Base-by-base conservation (phyloP, 345 rosid species). In the Murraya paniculata region DNA sequence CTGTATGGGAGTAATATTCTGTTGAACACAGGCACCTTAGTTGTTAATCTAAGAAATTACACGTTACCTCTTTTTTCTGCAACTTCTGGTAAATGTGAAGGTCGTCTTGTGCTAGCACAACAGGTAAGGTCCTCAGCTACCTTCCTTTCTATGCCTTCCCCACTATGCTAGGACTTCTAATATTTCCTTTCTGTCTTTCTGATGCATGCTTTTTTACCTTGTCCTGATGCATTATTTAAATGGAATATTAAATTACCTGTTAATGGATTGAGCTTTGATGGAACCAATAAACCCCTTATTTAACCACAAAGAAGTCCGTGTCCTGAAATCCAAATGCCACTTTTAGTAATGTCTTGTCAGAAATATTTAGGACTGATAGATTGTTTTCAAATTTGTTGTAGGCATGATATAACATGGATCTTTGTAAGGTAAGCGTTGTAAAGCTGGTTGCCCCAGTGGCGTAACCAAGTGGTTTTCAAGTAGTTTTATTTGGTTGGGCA, bases 31-130 rank as follows among this genome's bases (percentile, higher is more conserved):
- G 91, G 94, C 74, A 84, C 87, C 38, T 84, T 96, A 74, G 86
- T 80, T 62, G 90, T 86, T 80, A 91, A 88, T 84, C 79, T 96
- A 77, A 85, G 99, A 86, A 79, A 96, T 84, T 96, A 92, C 83
- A 90, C 94, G n/a, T 86, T 80, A 73, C 99, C 99, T 73, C 91
- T 94, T 84, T 88, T 96, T 79, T 86, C 94, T 72, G 95, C 91
- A 69, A 87, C 91, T 83, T 78, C 81, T 80, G 97, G 97, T 31
- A 91, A 90, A 89, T 94, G 98, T 77, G 92, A 94, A 88, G 99
- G 98, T 71, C 81, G 88, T 57, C 76, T 96, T 78, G 93, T 96
- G 71, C 90, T 96, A 61, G 98, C 98, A 33, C 98, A 96, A 86
- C 99, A 96, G 98, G 99, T 96, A 76, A 81, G 41, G 0, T 82